Evolutionary conservation across 1,284 basidiomycete genomes (phyloP).

Genomic region (Puccinia hordei): DNA sequence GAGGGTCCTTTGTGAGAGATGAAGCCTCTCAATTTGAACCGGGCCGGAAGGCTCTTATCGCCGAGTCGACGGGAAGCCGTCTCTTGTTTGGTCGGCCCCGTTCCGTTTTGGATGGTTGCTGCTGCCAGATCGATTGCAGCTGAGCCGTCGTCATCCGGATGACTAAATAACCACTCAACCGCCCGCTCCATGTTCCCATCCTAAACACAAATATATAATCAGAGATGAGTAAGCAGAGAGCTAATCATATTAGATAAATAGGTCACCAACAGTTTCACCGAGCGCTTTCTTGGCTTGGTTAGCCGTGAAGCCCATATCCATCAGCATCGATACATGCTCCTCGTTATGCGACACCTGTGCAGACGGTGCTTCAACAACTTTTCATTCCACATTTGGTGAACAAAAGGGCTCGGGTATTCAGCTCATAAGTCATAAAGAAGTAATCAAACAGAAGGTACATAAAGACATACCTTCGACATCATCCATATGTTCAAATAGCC

Average conservation of each 20-base stretch:
- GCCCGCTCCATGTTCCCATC: constrained; percentile 77
- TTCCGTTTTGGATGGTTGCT: constrained; percentile 52
- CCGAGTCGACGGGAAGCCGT: no score
- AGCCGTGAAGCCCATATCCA: constrained; percentile 88
- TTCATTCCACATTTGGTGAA: not conserved
- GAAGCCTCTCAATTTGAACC: constrained; percentile 82
- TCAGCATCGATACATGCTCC: constrained; percentile 64
- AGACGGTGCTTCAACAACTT: not conserved
- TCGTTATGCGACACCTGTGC: not conserved
- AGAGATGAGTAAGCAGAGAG: not conserved
- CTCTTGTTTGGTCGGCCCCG: no score
- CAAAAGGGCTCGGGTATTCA: not conserved
- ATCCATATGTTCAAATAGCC: constrained; percentile 94
- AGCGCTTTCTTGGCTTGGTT: constrained; percentile 86
- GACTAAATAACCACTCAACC: constrained; percentile 95
- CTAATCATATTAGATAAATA: not conserved
- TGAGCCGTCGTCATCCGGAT: constrained; percentile 81
- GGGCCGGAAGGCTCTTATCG: constrained; percentile 67
- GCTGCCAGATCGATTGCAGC: constrained; percentile 47
- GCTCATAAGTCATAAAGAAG: not conserved
- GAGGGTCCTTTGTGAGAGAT: constrained; percentile 96
- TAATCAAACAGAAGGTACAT: not conserved
- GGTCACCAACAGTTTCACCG: constrained; percentile 20
- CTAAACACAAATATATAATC: constrained; percentile 60
- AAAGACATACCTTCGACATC: constrained; percentile 62